These are phyloP conservation scores for Nakazawaea laoshanensis DNA, from an alignment of 805 yeast species.

Conservation along the genomic window DNA sequence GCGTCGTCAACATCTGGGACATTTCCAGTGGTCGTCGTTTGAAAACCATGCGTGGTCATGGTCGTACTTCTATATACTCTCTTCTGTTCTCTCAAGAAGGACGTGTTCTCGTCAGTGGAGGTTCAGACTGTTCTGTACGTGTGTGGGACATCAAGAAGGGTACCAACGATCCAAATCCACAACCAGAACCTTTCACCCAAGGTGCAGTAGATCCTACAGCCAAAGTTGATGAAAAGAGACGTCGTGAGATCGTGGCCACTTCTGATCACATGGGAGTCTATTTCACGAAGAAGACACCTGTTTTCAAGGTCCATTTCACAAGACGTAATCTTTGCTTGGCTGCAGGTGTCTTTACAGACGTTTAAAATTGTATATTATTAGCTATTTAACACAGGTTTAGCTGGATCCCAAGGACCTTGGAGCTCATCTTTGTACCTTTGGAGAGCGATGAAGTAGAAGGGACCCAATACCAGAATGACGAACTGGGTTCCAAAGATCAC, in stretches of 20 bases:
- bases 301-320: slow-evolving; percentile 87
- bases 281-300: slow-evolving; percentile 90
- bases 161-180: slow-evolving; percentile 69
- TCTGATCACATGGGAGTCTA: slow-evolving; percentile 89
- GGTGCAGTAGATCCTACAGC: slow-evolving; percentile 13
- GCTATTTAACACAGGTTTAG: slow-evolving; percentile 50
- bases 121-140: slow-evolving; percentile 86
- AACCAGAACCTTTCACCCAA: slow-evolving; percentile 55
- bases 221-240: slow-evolving; percentile 28
- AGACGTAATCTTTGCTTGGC: slow-evolving; percentile 86
- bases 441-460: slow-evolving; percentile 59
- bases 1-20: slow-evolving; percentile 87
- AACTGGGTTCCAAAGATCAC: slow-evolving; percentile 45
- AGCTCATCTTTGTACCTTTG: slow-evolving; percentile 79
- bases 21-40: slow-evolving; percentile 83
- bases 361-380: background rate
- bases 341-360: slow-evolving; percentile 66
- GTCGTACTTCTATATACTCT: slow-evolving; percentile 77
- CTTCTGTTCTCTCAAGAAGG: slow-evolving; percentile 83
- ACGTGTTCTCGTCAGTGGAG: slow-evolving; percentile 80
- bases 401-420: slow-evolving; percentile 93
- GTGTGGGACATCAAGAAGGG: slow-evolving; percentile 93
- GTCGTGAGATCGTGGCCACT: slow-evolving; percentile 70
- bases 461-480: slow-evolving; percentile 47
- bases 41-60: slow-evolving; percentile 93